phyloP scores from a whole-genome alignment of 192 early-diverging fungal genomes.

The Coemansia asiatica region DNA sequence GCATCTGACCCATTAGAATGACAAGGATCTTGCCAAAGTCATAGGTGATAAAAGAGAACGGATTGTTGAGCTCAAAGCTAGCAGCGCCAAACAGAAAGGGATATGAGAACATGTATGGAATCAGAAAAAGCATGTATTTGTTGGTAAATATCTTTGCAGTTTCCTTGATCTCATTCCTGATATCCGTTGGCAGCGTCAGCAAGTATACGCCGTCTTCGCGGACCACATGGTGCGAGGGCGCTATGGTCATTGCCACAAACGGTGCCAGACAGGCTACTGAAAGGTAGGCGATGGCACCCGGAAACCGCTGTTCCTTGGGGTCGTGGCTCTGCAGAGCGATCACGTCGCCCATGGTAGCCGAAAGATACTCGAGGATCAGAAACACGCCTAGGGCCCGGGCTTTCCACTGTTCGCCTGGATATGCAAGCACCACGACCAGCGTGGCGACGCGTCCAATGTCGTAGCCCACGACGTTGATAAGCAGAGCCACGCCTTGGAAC shows the following conservation, averaged over 20 bases:
- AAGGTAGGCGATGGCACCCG: slow-evolving; percentile 20
- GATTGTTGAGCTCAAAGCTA: slow-evolving; percentile 20
- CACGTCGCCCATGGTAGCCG: slow-evolving; percentile 38
- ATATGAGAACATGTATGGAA: slow-evolving; percentile 19
- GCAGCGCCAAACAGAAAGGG: slow-evolving; percentile 15
- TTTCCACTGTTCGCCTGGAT: slow-evolving; percentile 44
- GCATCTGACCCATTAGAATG: slow-evolving; percentile 30
- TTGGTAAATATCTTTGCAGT: slow-evolving; percentile 26
- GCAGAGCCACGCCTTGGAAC: slow-evolving; percentile 14
- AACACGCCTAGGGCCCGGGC: slow-evolving; percentile 28
- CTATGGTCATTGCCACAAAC: slow-evolving; percentile 22
- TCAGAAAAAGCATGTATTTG: slow-evolving; percentile 21
- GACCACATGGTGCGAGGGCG: slow-evolving; percentile 32
- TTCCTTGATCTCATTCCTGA: slow-evolving; percentile 18
- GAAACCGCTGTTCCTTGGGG: slow-evolving; percentile 4
- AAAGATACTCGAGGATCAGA: slow-evolving; percentile 33
- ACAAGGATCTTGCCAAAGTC: slow-evolving; percentile 38
- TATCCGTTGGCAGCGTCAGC: slow-evolving; percentile 27
- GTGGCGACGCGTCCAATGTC: slow-evolving; percentile 34
- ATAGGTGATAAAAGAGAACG: slow-evolving; percentile 29
- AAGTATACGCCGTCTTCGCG: slow-evolving; percentile 44
- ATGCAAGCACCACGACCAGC: slow-evolving; percentile 31
- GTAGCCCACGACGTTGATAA: slow-evolving; percentile 23
- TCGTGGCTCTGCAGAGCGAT: slow-evolving; percentile 18
- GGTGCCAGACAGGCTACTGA: slow-evolving; percentile 28